Percentiles rank a stretch among this genome's conserved stretches.
phyloP scores from a whole-genome alignment of 495 filamentous ascomycete species.

The Penicillium lividum region DNA sequence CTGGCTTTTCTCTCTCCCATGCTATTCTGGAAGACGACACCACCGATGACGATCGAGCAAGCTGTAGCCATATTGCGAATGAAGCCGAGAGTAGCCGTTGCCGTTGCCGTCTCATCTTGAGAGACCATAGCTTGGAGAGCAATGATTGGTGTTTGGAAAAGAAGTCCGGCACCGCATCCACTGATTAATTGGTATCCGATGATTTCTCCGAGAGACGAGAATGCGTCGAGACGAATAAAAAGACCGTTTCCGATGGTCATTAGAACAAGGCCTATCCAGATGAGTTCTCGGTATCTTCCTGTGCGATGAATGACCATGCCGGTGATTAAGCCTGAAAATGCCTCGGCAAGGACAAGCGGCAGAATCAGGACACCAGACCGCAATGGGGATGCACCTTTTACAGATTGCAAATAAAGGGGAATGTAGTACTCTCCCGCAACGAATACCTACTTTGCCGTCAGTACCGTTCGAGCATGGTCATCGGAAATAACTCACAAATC shows the following conservation, averaged over 20 bases:
- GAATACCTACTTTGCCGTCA: slow-evolving; percentile 37
- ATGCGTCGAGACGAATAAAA: slow-evolving; percentile 46
- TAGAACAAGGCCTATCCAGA: slow-evolving; percentile 49
- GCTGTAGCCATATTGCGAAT: slow-evolving; percentile 70
- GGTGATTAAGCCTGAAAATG: slow-evolving; percentile 46
- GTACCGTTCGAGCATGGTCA: neutral
- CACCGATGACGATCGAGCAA: slow-evolving; percentile 74
- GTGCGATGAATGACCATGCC: slow-evolving; percentile 61
- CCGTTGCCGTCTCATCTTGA: slow-evolving; percentile 71
- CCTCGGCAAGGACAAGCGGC: slow-evolving; percentile 52
- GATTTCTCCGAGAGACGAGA: slow-evolving; percentile 43
- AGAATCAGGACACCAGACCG: slow-evolving; percentile 54
- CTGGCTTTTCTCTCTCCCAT: slow-evolving; percentile 46
- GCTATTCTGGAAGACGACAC: slow-evolving; percentile 73
- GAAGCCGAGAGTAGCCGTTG: slow-evolving; percentile 75
- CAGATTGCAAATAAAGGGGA: slow-evolving; percentile 60
- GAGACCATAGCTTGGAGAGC: slow-evolving; percentile 73
- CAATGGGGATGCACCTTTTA: slow-evolving; percentile 49
- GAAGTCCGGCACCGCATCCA: slow-evolving; percentile 53
- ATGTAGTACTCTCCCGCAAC: slow-evolving; percentile 59
- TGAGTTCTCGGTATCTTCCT: slow-evolving; percentile 59
- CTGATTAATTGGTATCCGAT: slow-evolving; percentile 62
- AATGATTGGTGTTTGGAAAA: slow-evolving; percentile 67
- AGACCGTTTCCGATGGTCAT: slow-evolving; percentile 55
- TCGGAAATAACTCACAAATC: slow-evolving; percentile 43